Conservation (phyloP, 768 basidiomycete genomes). For the Leccinum arenicola region DNA sequence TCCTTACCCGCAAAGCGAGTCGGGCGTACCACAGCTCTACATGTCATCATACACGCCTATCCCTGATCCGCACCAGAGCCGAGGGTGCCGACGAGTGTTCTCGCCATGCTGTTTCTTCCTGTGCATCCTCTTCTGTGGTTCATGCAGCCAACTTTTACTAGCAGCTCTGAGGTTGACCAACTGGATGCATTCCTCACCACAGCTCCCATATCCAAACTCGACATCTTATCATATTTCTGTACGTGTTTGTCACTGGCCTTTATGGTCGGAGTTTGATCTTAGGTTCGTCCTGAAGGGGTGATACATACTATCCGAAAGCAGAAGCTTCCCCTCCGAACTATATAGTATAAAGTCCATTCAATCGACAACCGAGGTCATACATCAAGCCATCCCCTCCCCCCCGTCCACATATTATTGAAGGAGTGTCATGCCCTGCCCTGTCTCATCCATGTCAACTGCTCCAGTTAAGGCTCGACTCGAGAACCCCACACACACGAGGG, state of each 20-base stretch:
- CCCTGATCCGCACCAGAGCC: too few species aligned
- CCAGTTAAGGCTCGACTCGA: conserved; percentile 2
- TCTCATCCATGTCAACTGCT: conserved; percentile 7
- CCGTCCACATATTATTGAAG: not conserved
- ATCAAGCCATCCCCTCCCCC: not conserved
- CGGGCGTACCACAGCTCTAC: too few species aligned
- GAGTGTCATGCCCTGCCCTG: conserved; percentile 16
- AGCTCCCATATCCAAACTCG: conserved; percentile 14
- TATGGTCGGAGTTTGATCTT: not conserved
- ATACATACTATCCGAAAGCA: not conserved
- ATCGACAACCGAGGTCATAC: not conserved
- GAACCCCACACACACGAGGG: conserved; percentile 18
- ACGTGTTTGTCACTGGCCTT: conserved; percentile 1
- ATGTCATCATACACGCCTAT: too few species aligned
- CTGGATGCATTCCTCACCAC: not conserved
- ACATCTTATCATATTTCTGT: conserved; percentile 15
- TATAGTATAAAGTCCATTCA: not conserved
- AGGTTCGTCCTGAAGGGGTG: not conserved
- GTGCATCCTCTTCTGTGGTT: not conserved
- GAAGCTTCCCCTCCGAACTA: not conserved
- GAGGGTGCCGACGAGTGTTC: too few species aligned
- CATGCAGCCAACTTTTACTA: not conserved
- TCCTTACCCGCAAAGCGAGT: too few species aligned
- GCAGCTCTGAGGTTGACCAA: not conserved
- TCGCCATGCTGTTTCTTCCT: conserved; percentile 15